Evolutionary conservation across 257 asterid genomes (phyloP).

Genomic region (Leptodermis oblonga): DNA sequence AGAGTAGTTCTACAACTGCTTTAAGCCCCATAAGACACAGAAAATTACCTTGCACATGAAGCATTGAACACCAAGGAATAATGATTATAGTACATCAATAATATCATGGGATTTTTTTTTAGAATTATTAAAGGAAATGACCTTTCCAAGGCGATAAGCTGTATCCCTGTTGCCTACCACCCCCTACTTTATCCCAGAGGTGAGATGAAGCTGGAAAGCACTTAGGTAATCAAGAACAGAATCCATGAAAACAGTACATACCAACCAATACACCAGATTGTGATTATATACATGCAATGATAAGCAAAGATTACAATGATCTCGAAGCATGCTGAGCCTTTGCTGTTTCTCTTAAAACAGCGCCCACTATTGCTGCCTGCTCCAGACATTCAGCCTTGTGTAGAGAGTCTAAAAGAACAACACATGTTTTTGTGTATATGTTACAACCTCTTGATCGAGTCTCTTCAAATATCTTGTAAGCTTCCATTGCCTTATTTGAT

Average conservation of each 20-base stretch:
- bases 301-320: conserved; percentile 33
- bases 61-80: background rate
- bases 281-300: background rate
- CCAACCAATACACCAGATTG: background rate
- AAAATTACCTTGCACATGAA: background rate
- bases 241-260: background rate
- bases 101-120: background rate
- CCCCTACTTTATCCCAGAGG: background rate
- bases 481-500: conserved; percentile 72
- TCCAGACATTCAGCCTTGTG: conserved; percentile 93
- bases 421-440: conserved; percentile 76
- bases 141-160: background rate
- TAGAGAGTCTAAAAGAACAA: conserved; percentile 77
- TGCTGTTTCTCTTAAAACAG: conserved; percentile 81
- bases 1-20: background rate
- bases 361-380: conserved; percentile 94
- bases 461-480: conserved; percentile 77
- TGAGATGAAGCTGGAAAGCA: background rate
- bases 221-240: background rate
- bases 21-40: background rate
- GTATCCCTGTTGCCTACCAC: background rate
- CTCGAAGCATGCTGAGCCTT: conserved; percentile 86
- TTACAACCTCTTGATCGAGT: conserved; percentile 73
- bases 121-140: background rate
- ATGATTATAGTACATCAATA: background rate